Percentiles rank a stretch among this genome's conserved stretches.
Evolutionary conservation across 805 yeast species (phyloP).

Genomic region (Candida insectalens): DNA sequence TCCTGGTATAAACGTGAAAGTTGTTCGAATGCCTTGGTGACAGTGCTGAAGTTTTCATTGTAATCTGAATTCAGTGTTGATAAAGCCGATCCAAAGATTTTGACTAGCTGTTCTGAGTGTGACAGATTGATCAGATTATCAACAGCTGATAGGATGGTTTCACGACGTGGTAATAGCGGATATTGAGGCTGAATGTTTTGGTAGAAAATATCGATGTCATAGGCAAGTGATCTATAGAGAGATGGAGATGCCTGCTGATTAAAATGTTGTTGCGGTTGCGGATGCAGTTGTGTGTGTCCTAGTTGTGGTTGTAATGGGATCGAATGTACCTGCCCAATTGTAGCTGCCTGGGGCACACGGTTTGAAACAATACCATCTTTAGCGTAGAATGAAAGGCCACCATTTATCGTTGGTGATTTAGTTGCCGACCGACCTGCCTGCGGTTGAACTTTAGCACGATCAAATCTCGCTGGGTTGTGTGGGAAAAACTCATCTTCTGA

Average conservation of each 20-base stretch:
- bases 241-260: conserved; percentile 11
- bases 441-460: too few species aligned
- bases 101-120: too few species aligned
- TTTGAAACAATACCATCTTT: too few species aligned
- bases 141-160: conserved; percentile 10
- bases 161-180: conserved; percentile 34
- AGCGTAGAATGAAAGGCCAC: too few species aligned
- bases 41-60: conserved; percentile 22
- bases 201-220: conserved; percentile 32
- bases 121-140: too few species aligned
- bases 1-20: conserved; percentile 28
- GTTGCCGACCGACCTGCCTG: too few species aligned
- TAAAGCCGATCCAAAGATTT: conserved; percentile 29
- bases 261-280: conserved; percentile 9
- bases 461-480: too few species aligned
- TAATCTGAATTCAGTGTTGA: conserved; percentile 25
- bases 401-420: too few species aligned
- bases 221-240: conserved; percentile 20
- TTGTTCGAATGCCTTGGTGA: conserved; percentile 26
- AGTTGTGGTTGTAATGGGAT: too few species aligned
- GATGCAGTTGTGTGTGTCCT: conserved; percentile 7
- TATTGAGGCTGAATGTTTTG: conserved; percentile 31
- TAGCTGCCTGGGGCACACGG: too few species aligned
- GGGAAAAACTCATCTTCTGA: too few species aligned
- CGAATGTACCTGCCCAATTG: too few species aligned